Evolutionary conservation across 2,329 filamentous ascomycete species (phyloP).

Genomic region (Phoma sp.): DNA sequence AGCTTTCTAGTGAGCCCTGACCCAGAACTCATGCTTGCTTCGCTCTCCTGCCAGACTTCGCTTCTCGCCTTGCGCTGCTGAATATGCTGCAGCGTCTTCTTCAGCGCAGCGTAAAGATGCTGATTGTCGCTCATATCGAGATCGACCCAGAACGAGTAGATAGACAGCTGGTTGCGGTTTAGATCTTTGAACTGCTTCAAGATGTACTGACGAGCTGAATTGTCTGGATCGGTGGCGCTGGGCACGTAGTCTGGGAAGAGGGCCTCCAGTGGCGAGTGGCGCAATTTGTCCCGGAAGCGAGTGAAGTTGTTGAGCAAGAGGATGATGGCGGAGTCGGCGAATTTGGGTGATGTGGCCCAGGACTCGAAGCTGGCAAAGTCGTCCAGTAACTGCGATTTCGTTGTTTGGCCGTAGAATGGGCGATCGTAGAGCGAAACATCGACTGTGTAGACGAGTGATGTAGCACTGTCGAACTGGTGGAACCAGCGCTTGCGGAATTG

Average conservation of each 20-base stretch:
- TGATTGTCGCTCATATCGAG: slow-evolving; percentile 46
- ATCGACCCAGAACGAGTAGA: slow-evolving; percentile 50
- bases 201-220: slow-evolving; percentile 42
- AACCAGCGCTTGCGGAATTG: slow-evolving; percentile 47
- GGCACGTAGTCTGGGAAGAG: slow-evolving; percentile 42
- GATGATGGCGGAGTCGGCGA: slow-evolving; percentile 38
- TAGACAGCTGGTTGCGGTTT: slow-evolving; percentile 37
- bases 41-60: slow-evolving; percentile 34
- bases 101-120: slow-evolving; percentile 45
- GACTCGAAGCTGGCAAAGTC: slow-evolving; percentile 43
- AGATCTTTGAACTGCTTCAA: slow-evolving; percentile 41
- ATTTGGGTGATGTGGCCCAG: slow-evolving; percentile 40
- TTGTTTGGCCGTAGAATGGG: slow-evolving; percentile 35
- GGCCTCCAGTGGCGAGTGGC: slow-evolving; percentile 36
- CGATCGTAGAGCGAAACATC: slow-evolving; percentile 46
- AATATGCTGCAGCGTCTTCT: slow-evolving; percentile 44
- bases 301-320: slow-evolving; percentile 47
- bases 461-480: slow-evolving; percentile 45
- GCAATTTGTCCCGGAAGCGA: slow-evolving; percentile 43
- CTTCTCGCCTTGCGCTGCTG: slow-evolving; percentile 40
- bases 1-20: slow-evolving; percentile 12
- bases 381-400: slow-evolving; percentile 38
- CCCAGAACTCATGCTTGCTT: slow-evolving; percentile 5
- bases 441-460: slow-evolving; percentile 43
- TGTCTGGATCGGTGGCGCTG: slow-evolving; percentile 29